A percentile compares a stretch with the other conserved stretches of the same genome.
Evolutionary conservation across 768 basidiomycete genomes (phyloP).

Genomic region (Clitopilus hobsonii): DNA sequence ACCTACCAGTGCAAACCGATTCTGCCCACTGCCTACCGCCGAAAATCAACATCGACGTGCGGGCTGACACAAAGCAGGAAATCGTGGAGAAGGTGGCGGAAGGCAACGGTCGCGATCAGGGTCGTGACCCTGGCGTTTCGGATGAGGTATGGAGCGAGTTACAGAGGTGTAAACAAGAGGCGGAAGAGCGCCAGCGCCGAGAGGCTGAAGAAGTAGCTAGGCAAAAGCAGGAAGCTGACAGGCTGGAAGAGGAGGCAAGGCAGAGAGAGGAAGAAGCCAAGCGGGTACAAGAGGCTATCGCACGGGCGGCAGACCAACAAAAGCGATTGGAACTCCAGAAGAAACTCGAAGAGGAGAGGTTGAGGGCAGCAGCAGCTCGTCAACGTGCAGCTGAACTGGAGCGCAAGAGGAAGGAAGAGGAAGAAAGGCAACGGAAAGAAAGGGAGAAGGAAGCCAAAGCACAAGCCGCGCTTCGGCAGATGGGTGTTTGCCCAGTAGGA

Average conservation of each 20-base stretch:
- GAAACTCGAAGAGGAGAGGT: slow-evolving; percentile 13
- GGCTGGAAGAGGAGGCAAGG: slow-evolving; percentile 23
- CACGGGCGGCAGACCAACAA: background rate
- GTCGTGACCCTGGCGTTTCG: slow-evolving; percentile 47
- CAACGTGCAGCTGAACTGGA: slow-evolving; percentile 9
- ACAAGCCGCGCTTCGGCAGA: slow-evolving; percentile 34
- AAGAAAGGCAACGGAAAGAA: slow-evolving; percentile 21
- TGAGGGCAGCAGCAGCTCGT: slow-evolving; percentile 13
- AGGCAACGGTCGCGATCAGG: background rate
- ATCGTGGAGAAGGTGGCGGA: background rate
- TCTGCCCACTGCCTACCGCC: too few species aligned
- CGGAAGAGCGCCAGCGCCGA: slow-evolving; percentile 20
- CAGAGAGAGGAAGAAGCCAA: slow-evolving; percentile 6
- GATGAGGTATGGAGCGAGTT: slow-evolving; percentile 50
- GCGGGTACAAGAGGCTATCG: background rate
- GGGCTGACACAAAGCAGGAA: background rate
- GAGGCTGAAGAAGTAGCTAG: slow-evolving; percentile 14
- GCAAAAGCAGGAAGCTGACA: slow-evolving; percentile 20
- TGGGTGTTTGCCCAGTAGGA: slow-evolving; percentile 43
- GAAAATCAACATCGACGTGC: background rate
- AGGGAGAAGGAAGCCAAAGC: slow-evolving; percentile 29
- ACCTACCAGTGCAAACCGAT: too few species aligned
- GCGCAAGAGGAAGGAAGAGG: slow-evolving; percentile 14
- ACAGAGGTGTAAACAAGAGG: slow-evolving; percentile 31
- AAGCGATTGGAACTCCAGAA: background rate